These are phyloP conservation scores for Wickerhamomyces bisporus DNA, from an alignment of 805 yeast species.

Conservation along the genomic window DNA sequence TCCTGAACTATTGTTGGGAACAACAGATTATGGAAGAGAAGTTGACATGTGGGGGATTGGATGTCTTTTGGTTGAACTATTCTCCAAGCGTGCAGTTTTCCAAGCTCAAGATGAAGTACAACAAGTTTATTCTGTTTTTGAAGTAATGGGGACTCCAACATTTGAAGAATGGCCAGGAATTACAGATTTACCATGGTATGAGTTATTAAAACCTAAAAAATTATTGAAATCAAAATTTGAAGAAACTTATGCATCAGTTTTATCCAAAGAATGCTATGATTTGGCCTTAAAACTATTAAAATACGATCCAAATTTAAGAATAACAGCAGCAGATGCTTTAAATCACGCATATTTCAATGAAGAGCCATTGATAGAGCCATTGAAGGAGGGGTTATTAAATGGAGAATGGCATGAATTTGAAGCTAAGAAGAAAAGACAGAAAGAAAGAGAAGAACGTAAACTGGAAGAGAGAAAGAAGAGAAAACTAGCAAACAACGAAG, in stretches of 20 bases:
- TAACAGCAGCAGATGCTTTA: slow-evolving; percentile 67
- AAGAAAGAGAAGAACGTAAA: slow-evolving; percentile 21
- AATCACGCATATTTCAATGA: slow-evolving; percentile 64
- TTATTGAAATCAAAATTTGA: slow-evolving; percentile 31
- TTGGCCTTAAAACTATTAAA: slow-evolving; percentile 58
- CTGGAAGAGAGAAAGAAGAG: slow-evolving; percentile 15
- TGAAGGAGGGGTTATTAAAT: slow-evolving; percentile 45
- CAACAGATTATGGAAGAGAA: slow-evolving; percentile 84
- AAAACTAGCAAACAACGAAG: too few species aligned
- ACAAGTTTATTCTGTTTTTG: slow-evolving; percentile 72
- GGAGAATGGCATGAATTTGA: slow-evolving; percentile 99
- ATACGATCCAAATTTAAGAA: slow-evolving; percentile 65
- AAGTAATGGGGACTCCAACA: slow-evolving; percentile 84
- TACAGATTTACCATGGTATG: slow-evolving; percentile 88
- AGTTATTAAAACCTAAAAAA: slow-evolving; percentile 59
- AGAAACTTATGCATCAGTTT: slow-evolving; percentile 33
- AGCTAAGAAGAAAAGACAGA: slow-evolving; percentile 61
- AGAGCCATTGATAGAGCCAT: slow-evolving; percentile 60
- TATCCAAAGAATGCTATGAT: slow-evolving; percentile 53
- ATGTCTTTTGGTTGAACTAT: slow-evolving; percentile 79
- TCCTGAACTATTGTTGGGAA: slow-evolving; percentile 86
- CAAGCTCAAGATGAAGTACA: slow-evolving; percentile 87
- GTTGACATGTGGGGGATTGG: slow-evolving; percentile 98
- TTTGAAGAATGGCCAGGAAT: slow-evolving; percentile 70
- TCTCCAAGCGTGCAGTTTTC: slow-evolving; percentile 68